Percentiles rank a stretch among this genome's conserved stretches.
phyloP scores from a whole-genome alignment of 495 filamentous ascomycete genomes.

The Oidiodendron maius region DNA sequence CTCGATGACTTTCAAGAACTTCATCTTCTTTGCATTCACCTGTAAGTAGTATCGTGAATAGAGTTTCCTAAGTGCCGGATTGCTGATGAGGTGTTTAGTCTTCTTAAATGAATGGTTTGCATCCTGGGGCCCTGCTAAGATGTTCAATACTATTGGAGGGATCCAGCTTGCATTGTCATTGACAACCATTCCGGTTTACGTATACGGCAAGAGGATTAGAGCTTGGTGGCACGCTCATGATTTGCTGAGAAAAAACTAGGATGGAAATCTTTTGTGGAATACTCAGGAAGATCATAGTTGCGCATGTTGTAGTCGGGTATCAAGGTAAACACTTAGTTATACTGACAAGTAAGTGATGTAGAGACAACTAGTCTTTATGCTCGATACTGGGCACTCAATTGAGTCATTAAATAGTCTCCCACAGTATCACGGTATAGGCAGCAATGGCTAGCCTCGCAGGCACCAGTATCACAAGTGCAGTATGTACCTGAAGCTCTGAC shows the following conservation, averaged over 20 bases:
- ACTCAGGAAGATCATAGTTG: too few species aligned
- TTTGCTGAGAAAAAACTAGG: background rate
- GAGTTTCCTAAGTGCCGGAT: background rate
- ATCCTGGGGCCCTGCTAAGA: constrained; percentile 61
- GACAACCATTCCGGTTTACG: constrained; percentile 84
- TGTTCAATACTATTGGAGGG: constrained; percentile 73
- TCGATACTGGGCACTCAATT: too few species aligned
- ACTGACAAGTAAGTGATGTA: too few species aligned
- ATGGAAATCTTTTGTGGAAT: too few species aligned
- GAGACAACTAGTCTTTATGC: too few species aligned
- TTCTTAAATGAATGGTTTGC: constrained; percentile 71
- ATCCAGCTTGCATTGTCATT: constrained; percentile 71
- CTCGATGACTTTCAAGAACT: constrained; percentile 35
- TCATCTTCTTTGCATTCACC: constrained; percentile 35
- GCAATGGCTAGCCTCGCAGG: too few species aligned
- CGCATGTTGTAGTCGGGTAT: too few species aligned
- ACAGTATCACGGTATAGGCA: too few species aligned
- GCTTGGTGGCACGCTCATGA: background rate
- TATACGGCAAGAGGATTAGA: constrained; percentile 35
- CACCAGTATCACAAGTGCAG: too few species aligned
- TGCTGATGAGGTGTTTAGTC: constrained; percentile 17
- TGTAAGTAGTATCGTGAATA: background rate
- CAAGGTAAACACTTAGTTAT: too few species aligned
- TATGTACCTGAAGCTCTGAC: too few species aligned
- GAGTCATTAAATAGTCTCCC: too few species aligned